Evolutionary conservation across 176 grass and related monocot species (phyloP).

Genomic region (Dactylis glomerata): DNA sequence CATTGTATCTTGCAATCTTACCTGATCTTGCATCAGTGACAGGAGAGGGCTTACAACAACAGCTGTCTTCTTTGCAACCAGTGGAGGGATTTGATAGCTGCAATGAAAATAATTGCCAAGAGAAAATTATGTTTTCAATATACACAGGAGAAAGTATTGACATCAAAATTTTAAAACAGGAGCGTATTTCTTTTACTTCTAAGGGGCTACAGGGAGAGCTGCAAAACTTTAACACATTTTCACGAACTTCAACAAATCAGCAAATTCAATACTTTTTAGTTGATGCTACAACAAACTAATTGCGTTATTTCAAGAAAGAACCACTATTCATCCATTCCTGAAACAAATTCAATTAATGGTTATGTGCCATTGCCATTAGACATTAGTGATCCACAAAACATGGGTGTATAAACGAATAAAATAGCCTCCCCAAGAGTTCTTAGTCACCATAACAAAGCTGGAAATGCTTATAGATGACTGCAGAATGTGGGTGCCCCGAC

Average conservation of each 20-base stretch:
- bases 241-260: background rate
- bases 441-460: background rate
- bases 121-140: background rate
- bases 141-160: background rate
- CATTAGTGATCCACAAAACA: background rate
- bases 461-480: background rate
- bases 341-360: background rate
- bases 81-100: constrained; percentile 89
- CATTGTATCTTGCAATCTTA: background rate
- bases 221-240: background rate
- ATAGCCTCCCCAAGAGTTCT: background rate
- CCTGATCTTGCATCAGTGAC: constrained; percentile 95
- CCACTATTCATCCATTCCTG: background rate
- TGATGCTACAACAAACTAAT: background rate
- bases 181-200: background rate
- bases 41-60: constrained; percentile 83
- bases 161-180: background rate
- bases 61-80: constrained; percentile 71
- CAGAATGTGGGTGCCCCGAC: background rate
- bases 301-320: background rate
- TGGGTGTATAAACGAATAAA: background rate
- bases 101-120: background rate
- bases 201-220: background rate
- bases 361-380: background rate
- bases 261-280: background rate